Percentiles rank a stretch among this genome's conserved stretches.
These are phyloP conservation scores for Gautieria morchelliformis DNA, from an alignment of 768 basidiomycete species.

Conservation along the genomic window DNA sequence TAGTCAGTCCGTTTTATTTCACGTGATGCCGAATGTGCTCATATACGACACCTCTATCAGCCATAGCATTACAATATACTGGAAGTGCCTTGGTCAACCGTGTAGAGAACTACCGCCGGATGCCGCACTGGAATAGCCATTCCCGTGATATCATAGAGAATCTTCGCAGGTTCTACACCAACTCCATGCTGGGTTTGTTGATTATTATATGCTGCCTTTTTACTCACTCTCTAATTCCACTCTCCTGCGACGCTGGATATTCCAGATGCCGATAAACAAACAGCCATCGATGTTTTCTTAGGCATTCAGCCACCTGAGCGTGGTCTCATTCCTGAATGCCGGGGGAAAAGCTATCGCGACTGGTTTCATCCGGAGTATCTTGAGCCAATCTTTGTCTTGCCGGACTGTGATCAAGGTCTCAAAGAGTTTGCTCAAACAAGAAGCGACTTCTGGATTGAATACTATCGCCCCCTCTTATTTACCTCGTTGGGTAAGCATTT, in stretches of 20 bases:
- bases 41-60: slow-evolving; percentile 28
- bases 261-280: slow-evolving; percentile 91
- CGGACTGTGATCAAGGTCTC: slow-evolving; percentile 56
- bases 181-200: slow-evolving; percentile 70
- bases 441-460: slow-evolving; percentile 81
- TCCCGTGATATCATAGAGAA: slow-evolving; percentile 95
- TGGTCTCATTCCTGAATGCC: slow-evolving; percentile 42
- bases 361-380: slow-evolving; percentile 79
- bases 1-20: slow-evolving; percentile 40
- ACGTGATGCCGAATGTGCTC: neutral
- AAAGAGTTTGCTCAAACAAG: slow-evolving; percentile 45
- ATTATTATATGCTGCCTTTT: neutral
- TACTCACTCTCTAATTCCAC: neutral
- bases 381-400: slow-evolving; percentile 52
- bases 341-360: slow-evolving; percentile 61
- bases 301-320: slow-evolving; percentile 44
- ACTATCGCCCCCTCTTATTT: slow-evolving; percentile 77
- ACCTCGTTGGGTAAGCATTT: slow-evolving; percentile 84
- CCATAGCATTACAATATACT: slow-evolving; percentile 92
- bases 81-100: slow-evolving; percentile 94
- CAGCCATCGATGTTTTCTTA: slow-evolving; percentile 95
- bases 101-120: slow-evolving; percentile 90
- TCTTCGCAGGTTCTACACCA: slow-evolving; percentile 88
- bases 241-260: neutral
- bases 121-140: slow-evolving; percentile 97